phyloP scores from a whole-genome alignment of 2,329 filamentous ascomycete genomes.

The Stagonosporopsis cucurbitacearum region DNA sequence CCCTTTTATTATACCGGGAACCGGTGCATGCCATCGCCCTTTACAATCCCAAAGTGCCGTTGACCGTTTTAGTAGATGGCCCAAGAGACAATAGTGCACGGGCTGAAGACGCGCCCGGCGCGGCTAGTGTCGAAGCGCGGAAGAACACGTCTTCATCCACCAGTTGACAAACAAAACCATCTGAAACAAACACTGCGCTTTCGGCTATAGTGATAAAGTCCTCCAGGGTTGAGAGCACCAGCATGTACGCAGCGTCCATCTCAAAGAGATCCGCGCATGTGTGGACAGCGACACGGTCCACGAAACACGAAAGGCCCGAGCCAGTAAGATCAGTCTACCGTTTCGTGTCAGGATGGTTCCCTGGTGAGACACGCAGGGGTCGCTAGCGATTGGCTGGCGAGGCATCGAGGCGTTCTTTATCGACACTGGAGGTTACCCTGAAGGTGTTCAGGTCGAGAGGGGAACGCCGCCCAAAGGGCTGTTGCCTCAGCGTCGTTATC shows the following conservation, averaged over 20 bases:
- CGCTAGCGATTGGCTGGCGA: conserved; percentile 19
- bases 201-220: not conserved
- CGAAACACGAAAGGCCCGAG: conserved; percentile 16
- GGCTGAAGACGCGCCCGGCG: conserved; percentile 4
- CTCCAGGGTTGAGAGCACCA: conserved; percentile 2
- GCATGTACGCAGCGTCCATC: conserved; percentile 4
- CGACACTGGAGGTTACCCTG: conserved; percentile 11
- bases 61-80: conserved; percentile 12
- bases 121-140: conserved; percentile 12
- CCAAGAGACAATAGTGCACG: conserved; percentile 12
- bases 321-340: conserved; percentile 17
- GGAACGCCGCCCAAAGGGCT: not conserved
- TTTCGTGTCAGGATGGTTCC: conserved; percentile 22
- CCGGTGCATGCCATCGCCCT: conserved; percentile 7
- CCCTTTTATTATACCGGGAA: conserved; percentile 14
- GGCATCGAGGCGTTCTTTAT: conserved; percentile 16
- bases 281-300: conserved; percentile 1
- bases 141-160: conserved; percentile 13
- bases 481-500: conserved; percentile 8
- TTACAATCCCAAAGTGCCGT: conserved; percentile 10
- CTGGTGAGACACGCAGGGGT: conserved; percentile 21
- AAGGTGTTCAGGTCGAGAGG: conserved; percentile 5
- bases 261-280: not conserved
- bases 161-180: not conserved
- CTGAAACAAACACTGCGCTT: conserved; percentile 1